Evolutionary conservation across 306 rosid genomes (phyloP).

Genomic region (Fragaria nilgerrensis): DNA sequence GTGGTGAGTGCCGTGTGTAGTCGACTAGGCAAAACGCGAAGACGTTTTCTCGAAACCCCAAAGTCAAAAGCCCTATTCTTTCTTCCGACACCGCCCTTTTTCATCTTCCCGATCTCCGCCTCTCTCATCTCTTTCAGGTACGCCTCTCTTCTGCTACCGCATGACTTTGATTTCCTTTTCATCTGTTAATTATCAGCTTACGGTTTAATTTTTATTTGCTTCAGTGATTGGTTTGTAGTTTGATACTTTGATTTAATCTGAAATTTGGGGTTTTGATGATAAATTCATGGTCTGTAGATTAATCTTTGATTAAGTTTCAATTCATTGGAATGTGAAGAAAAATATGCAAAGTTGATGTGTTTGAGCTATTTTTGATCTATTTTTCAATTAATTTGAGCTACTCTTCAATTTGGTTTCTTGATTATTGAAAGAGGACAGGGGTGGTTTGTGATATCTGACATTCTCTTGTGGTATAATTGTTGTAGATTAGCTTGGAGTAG

Average conservation of each 20-base stretch:
- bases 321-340: background rate
- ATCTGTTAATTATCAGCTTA: background rate
- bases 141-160: background rate
- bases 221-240: background rate
- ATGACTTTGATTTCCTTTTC: background rate
- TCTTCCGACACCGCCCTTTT: background rate
- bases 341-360: background rate
- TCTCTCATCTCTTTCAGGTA: background rate
- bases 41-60: background rate
- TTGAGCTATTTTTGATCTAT: background rate
- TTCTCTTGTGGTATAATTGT: background rate
- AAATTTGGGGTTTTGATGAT: background rate
- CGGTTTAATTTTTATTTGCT: background rate
- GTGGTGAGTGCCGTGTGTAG: too few relatives aligned
- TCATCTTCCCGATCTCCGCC: background rate
- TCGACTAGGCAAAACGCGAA: background rate
- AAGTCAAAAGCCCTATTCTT: conserved; percentile 8
- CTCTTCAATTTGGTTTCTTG: too few relatives aligned
- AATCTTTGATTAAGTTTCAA: background rate
- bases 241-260: background rate
- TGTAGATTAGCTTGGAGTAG: background rate
- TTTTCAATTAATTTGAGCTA: background rate
- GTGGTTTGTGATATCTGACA: background rate
- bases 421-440: too few relatives aligned
- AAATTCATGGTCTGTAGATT: background rate